A percentile compares a stretch with the other conserved stretches of the same genome.
Conservation (phyloP, 768 basidiomycete species). For the Suillus subluteus region DNA sequence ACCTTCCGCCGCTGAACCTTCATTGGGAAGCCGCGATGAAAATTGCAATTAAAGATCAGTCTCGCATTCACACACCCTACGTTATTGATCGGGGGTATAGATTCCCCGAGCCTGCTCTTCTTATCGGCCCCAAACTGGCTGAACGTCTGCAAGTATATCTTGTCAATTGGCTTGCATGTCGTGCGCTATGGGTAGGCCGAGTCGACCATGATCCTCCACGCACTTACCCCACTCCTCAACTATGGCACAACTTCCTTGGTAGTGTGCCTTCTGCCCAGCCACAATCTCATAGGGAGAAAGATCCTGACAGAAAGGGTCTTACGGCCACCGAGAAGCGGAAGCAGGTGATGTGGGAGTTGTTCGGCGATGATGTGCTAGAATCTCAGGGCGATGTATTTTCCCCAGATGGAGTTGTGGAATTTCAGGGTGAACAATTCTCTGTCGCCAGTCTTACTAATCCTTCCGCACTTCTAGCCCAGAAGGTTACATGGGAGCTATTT, state of each 20-base stretch:
- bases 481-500: too few species aligned
- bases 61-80: neutral
- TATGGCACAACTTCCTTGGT: conserved; percentile 6
- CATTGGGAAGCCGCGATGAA: conserved; percentile 6
- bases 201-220: too few species aligned
- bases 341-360: conserved; percentile 3
- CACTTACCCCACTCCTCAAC: conserved; percentile 10
- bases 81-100: neutral
- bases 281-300: neutral
- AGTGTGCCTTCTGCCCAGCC: neutral
- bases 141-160: too few species aligned
- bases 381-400: neutral
- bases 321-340: neutral
- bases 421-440: too few species aligned
- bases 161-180: too few species aligned
- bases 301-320: neutral
- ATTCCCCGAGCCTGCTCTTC: conserved; percentile 4
- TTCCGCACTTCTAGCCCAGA: too few species aligned
- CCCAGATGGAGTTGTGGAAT: too few species aligned
- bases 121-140: neutral
- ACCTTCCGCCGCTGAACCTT: neutral
- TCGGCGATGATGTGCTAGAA: conserved; percentile 8
- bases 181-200: too few species aligned
- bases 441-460: too few species aligned
- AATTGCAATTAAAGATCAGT: neutral